Percentiles rank a stretch among this genome's conserved stretches.
Conservation (phyloP, 257 asterid genomes). For the Solanum dulcamara region DNA sequence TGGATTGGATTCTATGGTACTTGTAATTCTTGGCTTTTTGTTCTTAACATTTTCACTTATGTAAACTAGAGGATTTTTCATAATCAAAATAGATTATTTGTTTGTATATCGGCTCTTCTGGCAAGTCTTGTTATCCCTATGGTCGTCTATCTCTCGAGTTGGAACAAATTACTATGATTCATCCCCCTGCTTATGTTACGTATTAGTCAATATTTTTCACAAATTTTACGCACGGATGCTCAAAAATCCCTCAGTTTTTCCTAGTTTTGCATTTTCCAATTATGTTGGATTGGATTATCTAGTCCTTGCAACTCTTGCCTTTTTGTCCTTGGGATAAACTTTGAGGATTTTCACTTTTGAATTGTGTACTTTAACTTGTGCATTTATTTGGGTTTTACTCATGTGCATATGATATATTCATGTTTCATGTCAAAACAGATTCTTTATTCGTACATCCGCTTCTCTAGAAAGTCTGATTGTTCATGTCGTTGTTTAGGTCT, state of each 20-base stretch:
- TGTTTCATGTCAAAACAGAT: neutral
- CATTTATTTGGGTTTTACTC: neutral
- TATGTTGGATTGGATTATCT: neutral
- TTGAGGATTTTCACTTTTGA: neutral
- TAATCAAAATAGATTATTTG: neutral
- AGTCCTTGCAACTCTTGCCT: neutral
- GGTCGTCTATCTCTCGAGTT: neutral
- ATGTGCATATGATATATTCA: neutral
- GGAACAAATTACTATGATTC: neutral
- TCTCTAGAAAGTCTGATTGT: neutral
- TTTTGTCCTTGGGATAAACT: too few species aligned
- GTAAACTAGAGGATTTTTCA: neutral
- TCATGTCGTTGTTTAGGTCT: neutral
- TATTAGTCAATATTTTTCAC: neutral
- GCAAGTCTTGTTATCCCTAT: neutral
- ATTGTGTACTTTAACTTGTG: too few species aligned
- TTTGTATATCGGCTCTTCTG: neutral
- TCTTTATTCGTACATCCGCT: neutral
- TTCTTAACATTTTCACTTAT: neutral
- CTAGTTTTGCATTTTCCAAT: conserved; percentile 2
- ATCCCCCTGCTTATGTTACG: neutral
- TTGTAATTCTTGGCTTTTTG: neutral
- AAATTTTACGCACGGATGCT: neutral
- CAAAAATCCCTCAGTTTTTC: neutral
- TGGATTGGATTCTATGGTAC: neutral